Evolutionary conservation across 768 basidiomycete genomes (phyloP).

Genomic region (Russula olivacea): DNA sequence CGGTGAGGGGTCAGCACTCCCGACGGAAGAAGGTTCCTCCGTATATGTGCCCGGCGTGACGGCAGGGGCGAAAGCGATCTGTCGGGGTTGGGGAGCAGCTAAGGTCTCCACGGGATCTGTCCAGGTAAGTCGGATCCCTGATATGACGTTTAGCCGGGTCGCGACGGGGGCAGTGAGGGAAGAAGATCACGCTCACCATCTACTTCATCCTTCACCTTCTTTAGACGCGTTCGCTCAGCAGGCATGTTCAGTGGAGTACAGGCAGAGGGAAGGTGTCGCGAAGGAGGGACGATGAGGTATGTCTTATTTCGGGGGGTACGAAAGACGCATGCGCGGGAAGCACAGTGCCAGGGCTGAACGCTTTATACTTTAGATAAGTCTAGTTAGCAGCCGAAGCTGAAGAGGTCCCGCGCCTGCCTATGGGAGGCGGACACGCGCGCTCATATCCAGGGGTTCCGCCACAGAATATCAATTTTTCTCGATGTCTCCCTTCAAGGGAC

Average conservation of each 20-base stretch:
- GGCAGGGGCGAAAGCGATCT: constrained; percentile 53
- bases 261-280: constrained; percentile 3
- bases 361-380: constrained; percentile 20
- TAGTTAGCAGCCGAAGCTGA: neutral
- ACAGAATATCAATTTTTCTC: constrained; percentile 8
- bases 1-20: constrained; percentile 38
- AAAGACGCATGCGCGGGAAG: constrained; percentile 10
- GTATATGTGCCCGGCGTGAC: constrained; percentile 54
- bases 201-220: constrained; percentile 21
- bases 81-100: constrained; percentile 33
- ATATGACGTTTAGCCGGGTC: neutral
- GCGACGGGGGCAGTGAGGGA: neutral
- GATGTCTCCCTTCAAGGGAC: neutral
- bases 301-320: constrained; percentile 17
- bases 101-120: constrained; percentile 38
- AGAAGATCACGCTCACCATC: constrained; percentile 7
- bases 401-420: constrained; percentile 3
- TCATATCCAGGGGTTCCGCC: constrained; percentile 12
- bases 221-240: constrained; percentile 24
- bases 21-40: constrained; percentile 37
- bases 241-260: constrained; percentile 18
- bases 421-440: constrained; percentile 15
- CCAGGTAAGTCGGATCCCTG: constrained; percentile 44
- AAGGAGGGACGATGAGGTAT: constrained; percentile 9
- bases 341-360: neutral